These are phyloP conservation scores for Wickerhamiella dianesei DNA, from an alignment of 805 yeast species.

Conservation along the genomic window DNA sequence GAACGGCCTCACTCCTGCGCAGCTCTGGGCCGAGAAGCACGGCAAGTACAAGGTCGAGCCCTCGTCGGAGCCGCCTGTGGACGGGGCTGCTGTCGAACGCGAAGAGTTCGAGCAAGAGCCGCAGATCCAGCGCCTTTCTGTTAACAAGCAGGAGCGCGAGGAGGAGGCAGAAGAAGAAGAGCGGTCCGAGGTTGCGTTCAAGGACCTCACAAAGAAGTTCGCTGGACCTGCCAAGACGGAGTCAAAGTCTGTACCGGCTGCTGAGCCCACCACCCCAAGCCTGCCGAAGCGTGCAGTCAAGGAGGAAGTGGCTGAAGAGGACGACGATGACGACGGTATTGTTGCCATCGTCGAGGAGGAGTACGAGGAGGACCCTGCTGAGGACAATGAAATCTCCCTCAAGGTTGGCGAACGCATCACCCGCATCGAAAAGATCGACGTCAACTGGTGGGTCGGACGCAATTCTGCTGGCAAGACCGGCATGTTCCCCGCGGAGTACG, in stretches of 20 bases:
- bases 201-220: slow-evolving; percentile 9
- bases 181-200: slow-evolving; percentile 5
- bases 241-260: slow-evolving; percentile 3
- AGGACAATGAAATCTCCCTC: slow-evolving; percentile 60
- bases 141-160: not conserved
- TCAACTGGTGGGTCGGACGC: slow-evolving; percentile 87
- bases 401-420: slow-evolving; percentile 51
- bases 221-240: slow-evolving; percentile 4
- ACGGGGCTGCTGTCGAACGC: slow-evolving; percentile 10
- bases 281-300: slow-evolving; percentile 8
- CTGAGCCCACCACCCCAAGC: slow-evolving; percentile 16
- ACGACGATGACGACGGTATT: slow-evolving; percentile 14
- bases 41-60: slow-evolving; percentile 32
- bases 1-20: slow-evolving; percentile 86
- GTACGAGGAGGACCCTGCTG: slow-evolving; percentile 65
- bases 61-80: not conserved
- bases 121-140: not conserved
- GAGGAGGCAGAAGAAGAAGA: slow-evolving; percentile 4
- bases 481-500: slow-evolving; percentile 85
- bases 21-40: slow-evolving; percentile 85
- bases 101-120: slow-evolving; percentile 10
- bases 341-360: slow-evolving; percentile 53
- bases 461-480: slow-evolving; percentile 63
- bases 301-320: slow-evolving; percentile 8
- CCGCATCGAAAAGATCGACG: slow-evolving; percentile 58